Base-by-base conservation (phyloP, 1,284 basidiomycete species). In the Pseudozyma tsukubaensis region DNA sequence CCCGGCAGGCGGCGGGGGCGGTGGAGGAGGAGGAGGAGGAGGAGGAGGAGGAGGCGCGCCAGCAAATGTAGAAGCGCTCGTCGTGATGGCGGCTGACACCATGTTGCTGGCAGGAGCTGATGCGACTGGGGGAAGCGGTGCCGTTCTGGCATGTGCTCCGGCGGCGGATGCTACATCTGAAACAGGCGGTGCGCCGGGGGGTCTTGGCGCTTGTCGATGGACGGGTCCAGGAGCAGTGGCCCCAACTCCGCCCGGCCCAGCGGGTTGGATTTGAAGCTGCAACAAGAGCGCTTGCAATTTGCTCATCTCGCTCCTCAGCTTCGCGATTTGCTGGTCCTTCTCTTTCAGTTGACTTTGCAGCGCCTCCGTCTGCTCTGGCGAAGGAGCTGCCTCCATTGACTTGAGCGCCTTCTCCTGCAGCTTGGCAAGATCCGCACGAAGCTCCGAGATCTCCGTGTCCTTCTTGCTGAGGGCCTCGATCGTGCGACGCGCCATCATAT, bases 381-480 rank as follows among this genome's bases (percentile, higher is more conserved):
- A 49, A 11, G 60, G 48, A 47, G 52, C 49, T 9, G 40, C 58
- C 10, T 61, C 66, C 53, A 70, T 72, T 21, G 60, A 59, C 43
- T 68, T 59, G 43, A 80, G 59, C 39, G 70, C 59, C 55, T 68
- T 72, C 49, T 77, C 66, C 59, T 80, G 78, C 36, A 80, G 47
- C 50, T 77, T 80, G 32, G 77, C 77, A 7, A 80, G 48, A 42
- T 80, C 77, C 1, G 76, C 49, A 21, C 79, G 69, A 37, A 78
- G 59, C 32, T 67, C 75, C 4, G 83, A 77, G 42, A 93, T 90
- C 77, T 91, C 89, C 16, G 89, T 87, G 50, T 94, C 92, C 78
- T 91, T 92, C 79, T 89, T 88, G 1, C 88, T 87, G 29, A 94
- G 84, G 42, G 88, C 89, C 56, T 92, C 91, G 36, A 95, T 90